phyloP scores from a whole-genome alignment of 495 filamentous ascomycete species.

The Talaromyces borbonicus region DNA sequence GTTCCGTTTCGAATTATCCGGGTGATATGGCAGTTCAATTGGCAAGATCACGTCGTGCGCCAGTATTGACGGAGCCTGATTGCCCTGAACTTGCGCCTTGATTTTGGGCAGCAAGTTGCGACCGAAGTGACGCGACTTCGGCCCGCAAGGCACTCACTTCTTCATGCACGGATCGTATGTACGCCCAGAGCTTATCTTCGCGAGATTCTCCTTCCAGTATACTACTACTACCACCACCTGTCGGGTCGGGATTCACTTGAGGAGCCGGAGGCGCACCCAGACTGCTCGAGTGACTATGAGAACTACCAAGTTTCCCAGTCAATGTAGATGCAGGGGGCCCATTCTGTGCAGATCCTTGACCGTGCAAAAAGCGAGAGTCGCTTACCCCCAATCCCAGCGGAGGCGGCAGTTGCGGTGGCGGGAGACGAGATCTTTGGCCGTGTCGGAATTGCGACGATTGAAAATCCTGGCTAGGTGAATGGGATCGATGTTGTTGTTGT shows the following conservation, averaged over 20 bases:
- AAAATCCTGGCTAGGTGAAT: conserved; percentile 62
- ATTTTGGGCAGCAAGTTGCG: conserved; percentile 29
- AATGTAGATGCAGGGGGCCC: not conserved
- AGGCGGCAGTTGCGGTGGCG: conserved; percentile 22
- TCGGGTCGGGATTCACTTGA: not conserved
- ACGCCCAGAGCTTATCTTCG: conserved; percentile 36
- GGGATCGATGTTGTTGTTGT: conserved; percentile 44
- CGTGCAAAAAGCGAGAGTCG: conserved; percentile 10
- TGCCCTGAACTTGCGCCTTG: conserved; percentile 2
- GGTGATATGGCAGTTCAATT: too few relatives aligned
- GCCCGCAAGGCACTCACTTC: conserved; percentile 27
- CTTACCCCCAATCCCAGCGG: conserved; percentile 19
- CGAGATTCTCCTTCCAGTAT: conserved; percentile 19
- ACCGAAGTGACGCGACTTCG: conserved; percentile 31
- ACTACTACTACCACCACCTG: conserved; percentile 9
- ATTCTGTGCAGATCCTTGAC: conserved; percentile 1
- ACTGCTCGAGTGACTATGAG: conserved; percentile 15
- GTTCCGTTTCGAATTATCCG: too few relatives aligned
- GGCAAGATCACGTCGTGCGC: not conserved
- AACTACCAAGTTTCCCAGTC: not conserved
- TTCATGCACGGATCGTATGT: conserved; percentile 35
- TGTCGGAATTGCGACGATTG: conserved; percentile 57
- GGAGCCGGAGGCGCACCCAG: conserved; percentile 20
- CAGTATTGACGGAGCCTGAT: not conserved
- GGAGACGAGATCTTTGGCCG: conserved; percentile 22